Evolutionary conservation across 257 asterid species (phyloP).

Genomic region (Fraxinus americana): DNA sequence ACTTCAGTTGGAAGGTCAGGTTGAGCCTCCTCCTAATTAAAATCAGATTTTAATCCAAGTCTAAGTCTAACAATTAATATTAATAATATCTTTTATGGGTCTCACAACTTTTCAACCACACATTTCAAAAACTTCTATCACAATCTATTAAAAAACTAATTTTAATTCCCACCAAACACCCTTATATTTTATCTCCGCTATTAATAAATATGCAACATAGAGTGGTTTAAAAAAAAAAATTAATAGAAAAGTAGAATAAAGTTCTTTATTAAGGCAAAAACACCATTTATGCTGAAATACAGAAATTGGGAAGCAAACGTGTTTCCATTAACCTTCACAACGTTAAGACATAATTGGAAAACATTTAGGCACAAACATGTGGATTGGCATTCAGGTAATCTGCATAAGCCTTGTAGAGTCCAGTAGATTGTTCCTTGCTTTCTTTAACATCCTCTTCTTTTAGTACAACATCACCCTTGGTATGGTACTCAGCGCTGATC

Average conservation of each 20-base stretch:
- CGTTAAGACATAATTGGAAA: neutral
- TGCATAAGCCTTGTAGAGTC: conserved; percentile 30
- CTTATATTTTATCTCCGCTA: too few relatives aligned
- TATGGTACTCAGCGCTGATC: conserved; percentile 29
- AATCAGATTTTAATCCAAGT: too few relatives aligned
- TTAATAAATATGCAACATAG: too few relatives aligned
- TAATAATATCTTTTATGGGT: too few relatives aligned
- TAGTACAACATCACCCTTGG: conserved; percentile 23
- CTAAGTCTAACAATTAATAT: too few relatives aligned
- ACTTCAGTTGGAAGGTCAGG: too few relatives aligned
- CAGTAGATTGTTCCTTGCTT: conserved; percentile 2
- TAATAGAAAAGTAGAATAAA: neutral
- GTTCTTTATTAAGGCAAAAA: conserved; percentile 19
- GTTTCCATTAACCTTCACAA: neutral
- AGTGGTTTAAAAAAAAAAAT: neutral
- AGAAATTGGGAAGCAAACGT: neutral
- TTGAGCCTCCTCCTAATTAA: too few relatives aligned
- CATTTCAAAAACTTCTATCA: too few relatives aligned
- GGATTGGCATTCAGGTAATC: conserved; percentile 37
- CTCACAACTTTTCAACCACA: too few relatives aligned
- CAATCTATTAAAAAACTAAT: too few relatives aligned
- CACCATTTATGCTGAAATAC: neutral
- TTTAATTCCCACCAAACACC: too few relatives aligned
- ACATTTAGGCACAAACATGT: conserved; percentile 27
- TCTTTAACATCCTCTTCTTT: conserved; percentile 14